Percentiles rank a stretch among this genome's conserved stretches.
Evolutionary conservation across 768 basidiomycete species (phyloP).

Genomic region (Daedaleopsis nitida): DNA sequence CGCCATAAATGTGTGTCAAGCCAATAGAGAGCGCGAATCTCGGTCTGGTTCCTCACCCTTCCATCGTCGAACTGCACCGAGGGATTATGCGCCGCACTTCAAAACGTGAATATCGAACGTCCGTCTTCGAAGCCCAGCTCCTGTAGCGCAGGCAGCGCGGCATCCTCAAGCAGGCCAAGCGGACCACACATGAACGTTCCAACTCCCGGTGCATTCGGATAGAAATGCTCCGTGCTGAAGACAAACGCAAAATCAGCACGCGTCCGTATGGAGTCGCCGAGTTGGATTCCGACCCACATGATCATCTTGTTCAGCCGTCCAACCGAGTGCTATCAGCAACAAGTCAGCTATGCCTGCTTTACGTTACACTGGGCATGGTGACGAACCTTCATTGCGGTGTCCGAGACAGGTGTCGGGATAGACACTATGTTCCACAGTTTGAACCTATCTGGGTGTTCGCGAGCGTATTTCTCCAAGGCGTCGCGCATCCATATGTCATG

Average conservation of each 20-base stretch:
- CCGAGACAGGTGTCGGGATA: constrained; percentile 1
- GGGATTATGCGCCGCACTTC: background rate
- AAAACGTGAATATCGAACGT: constrained; percentile 21
- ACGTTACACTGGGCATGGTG: background rate
- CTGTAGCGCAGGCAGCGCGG: constrained; percentile 21
- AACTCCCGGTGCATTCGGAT: constrained; percentile 9
- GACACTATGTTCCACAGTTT: constrained; percentile 25
- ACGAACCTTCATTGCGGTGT: constrained; percentile 16
- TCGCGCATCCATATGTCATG: constrained; percentile 25
- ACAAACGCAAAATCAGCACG: background rate
- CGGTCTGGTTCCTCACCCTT: too few relatives aligned
- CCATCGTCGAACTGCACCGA: too few relatives aligned
- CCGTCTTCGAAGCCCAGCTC: constrained; percentile 26
- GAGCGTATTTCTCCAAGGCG: constrained; percentile 17
- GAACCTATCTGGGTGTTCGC: constrained; percentile 18
- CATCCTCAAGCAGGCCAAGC: constrained; percentile 21
- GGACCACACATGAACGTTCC: constrained; percentile 26
- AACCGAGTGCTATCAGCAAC: constrained; percentile 5
- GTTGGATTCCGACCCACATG: constrained; percentile 12
- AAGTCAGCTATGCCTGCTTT: background rate
- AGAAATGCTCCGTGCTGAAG: constrained; percentile 23
- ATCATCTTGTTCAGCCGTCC: constrained; percentile 14
- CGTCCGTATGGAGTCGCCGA: background rate
- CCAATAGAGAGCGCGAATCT: too few relatives aligned
- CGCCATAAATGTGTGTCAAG: too few relatives aligned